Conservation (phyloP, 352 stramenopile species). For the Globisporangium irregulare region DNA sequence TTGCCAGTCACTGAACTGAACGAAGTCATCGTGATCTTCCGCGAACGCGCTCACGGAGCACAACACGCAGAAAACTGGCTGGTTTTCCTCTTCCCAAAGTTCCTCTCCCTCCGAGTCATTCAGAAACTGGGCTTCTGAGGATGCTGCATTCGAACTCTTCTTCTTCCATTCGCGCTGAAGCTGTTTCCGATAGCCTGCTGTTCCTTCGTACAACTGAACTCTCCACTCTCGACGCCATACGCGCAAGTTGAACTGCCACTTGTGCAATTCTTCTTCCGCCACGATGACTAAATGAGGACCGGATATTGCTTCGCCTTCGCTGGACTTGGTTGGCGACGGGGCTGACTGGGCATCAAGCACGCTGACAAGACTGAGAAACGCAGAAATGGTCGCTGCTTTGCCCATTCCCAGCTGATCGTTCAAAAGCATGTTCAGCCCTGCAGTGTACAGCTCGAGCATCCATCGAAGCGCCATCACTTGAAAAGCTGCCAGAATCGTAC, state of each 20-base stretch:
- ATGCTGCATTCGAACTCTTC: conserved; percentile 15
- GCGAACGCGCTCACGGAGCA: conserved; percentile 55
- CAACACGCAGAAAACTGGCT: conserved; percentile 61
- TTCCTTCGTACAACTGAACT: conserved; percentile 62
- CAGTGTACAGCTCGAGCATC: conserved; percentile 74
- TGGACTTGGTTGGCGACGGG: not conserved
- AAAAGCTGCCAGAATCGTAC: conserved; percentile 63
- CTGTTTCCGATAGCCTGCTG: conserved; percentile 31
- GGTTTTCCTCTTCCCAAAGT: conserved; percentile 28
- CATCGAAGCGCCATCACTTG: conserved; percentile 75
- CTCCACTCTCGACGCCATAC: conserved; percentile 46
- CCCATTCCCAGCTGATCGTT: conserved; percentile 87
- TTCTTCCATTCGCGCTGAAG: conserved; percentile 57
- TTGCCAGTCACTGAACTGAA: conserved; percentile 50
- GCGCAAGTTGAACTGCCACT: conserved; percentile 73
- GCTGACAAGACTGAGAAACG: conserved; percentile 64
- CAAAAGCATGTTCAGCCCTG: conserved; percentile 66
- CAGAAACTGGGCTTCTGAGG: conserved; percentile 19
- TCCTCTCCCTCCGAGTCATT: conserved; percentile 49
- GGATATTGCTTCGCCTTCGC: not conserved
- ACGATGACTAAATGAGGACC: conserved; percentile 80
- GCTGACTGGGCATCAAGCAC: conserved; percentile 22
- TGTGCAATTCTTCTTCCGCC: conserved; percentile 70
- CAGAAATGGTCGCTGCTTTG: conserved; percentile 73
- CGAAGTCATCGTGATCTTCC: conserved; percentile 50